A percentile compares a stretch with the other conserved stretches of the same genome.
Evolutionary conservation across 768 basidiomycete genomes (phyloP).

Genomic region (Suillus lakei): DNA sequence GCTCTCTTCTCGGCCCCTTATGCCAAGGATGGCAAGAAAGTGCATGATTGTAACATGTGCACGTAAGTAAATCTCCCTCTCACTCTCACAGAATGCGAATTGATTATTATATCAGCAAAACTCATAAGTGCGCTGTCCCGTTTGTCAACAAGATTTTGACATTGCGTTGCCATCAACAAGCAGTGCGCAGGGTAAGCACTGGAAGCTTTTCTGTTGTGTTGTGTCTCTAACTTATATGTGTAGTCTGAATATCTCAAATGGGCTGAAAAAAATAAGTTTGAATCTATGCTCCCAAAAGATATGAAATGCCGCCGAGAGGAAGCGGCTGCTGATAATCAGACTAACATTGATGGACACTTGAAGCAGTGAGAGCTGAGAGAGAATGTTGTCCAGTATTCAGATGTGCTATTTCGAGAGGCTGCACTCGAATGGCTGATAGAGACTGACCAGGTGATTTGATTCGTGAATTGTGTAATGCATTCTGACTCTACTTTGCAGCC

Average conservation of each 20-base stretch:
- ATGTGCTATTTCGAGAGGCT: conserved; percentile 31
- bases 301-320: conserved; percentile 14
- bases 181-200: too few species aligned
- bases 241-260: conserved; percentile 14
- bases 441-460: conserved; percentile 41
- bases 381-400: conserved; percentile 31
- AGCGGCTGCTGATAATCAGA: not conserved
- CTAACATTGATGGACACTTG: conserved; percentile 1
- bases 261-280: conserved; percentile 18
- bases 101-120: not conserved
- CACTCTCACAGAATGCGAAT: not conserved
- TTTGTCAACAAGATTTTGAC: too few species aligned
- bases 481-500: conserved; percentile 24
- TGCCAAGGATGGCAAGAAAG: not conserved
- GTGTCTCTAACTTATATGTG: not conserved
- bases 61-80: too few species aligned
- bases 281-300: conserved; percentile 28
- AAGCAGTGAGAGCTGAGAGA: conserved; percentile 13
- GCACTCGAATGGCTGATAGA: conserved; percentile 43
- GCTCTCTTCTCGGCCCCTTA: not conserved
- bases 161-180: too few species aligned
- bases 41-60: not conserved
- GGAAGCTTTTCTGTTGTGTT: too few species aligned
- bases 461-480: not conserved
- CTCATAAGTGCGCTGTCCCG: too few species aligned